Evolutionary conservation across 108 stramenopile species (phyloP).

Genomic region (Discostella pseudostelligera): DNA sequence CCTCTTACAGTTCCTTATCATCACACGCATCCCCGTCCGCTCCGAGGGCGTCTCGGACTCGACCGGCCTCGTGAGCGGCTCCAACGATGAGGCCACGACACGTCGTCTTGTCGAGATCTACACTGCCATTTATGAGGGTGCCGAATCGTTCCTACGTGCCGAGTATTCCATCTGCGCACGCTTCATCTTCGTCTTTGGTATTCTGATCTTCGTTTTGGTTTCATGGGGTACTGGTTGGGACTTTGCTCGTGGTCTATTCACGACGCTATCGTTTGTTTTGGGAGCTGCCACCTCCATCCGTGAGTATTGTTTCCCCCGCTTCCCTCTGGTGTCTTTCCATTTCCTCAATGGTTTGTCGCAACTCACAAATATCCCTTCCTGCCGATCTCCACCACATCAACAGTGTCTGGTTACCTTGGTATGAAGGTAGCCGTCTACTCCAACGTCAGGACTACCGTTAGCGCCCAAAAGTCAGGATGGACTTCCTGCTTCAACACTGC

Average conservation of each 20-base stretch:
- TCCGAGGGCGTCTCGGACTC: slow-evolving; percentile 56
- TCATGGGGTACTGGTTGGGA: slow-evolving; percentile 87
- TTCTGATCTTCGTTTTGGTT: slow-evolving; percentile 86
- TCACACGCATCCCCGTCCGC: slow-evolving; percentile 76
- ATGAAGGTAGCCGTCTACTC: slow-evolving; percentile 98
- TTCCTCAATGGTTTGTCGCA: neutral
- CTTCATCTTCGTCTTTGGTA: slow-evolving; percentile 84
- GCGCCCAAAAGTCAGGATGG: slow-evolving; percentile 86
- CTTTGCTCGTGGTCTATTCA: slow-evolving; percentile 86
- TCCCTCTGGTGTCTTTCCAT: slow-evolving; percentile 40
- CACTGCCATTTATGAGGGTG: slow-evolving; percentile 93
- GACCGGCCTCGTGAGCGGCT: slow-evolving; percentile 48
- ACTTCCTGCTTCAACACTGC: slow-evolving; percentile 93
- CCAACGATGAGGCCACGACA: slow-evolving; percentile 75
- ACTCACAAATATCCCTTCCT: neutral
- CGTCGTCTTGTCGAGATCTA: slow-evolving; percentile 87
- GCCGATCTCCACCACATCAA: slow-evolving; percentile 16
- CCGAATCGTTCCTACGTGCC: slow-evolving; percentile 91
- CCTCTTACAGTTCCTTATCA: slow-evolving; percentile 71
- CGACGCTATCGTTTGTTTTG: slow-evolving; percentile 88
- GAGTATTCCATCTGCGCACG: slow-evolving; percentile 95
- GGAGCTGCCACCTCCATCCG: slow-evolving; percentile 81
- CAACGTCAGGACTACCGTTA: slow-evolving; percentile 95
- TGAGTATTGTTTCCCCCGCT: slow-evolving; percentile 36
- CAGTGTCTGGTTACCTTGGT: slow-evolving; percentile 92